A percentile compares a stretch with the other conserved stretches of the same genome.
Conservation (phyloP, 768 basidiomycete genomes). For the Baorangia bicolor region DNA sequence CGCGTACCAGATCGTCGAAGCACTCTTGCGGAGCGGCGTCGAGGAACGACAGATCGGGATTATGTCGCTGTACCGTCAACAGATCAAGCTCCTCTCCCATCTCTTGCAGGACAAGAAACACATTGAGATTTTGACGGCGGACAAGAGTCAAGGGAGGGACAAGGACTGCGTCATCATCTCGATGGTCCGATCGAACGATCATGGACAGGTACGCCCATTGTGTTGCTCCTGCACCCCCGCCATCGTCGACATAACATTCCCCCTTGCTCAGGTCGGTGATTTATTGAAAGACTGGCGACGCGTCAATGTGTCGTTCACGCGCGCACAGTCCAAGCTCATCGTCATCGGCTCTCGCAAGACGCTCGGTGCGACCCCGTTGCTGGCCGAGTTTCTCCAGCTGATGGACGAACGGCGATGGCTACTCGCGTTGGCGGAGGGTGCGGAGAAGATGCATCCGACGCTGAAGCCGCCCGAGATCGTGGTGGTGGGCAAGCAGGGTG, state of each 20-base stretch:
- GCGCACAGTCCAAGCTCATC: conserved; percentile 86
- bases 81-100: conserved; percentile 83
- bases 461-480: conserved; percentile 16
- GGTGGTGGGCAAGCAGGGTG: conserved; percentile 12
- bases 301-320: conserved; percentile 95
- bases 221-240: neutral
- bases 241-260: neutral
- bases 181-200: conserved; percentile 85
- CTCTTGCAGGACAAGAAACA: conserved; percentile 53
- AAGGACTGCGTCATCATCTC: conserved; percentile 95
- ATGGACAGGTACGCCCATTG: conserved; percentile 57
- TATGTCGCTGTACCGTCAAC: conserved; percentile 92
- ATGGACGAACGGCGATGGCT: conserved; percentile 78
- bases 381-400: conserved; percentile 74
- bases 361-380: conserved; percentile 55
- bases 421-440: conserved; percentile 50
- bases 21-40: conserved; percentile 65
- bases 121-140: conserved; percentile 88
- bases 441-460: conserved; percentile 51
- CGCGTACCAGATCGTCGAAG: conserved; percentile 65
- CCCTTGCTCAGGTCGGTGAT: conserved; percentile 70
- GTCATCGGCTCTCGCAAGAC: conserved; percentile 88
- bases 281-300: conserved; percentile 94
- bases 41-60: conserved; percentile 73
- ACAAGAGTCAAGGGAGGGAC: conserved; percentile 91